Evolutionary conservation across 2,329 filamentous ascomycete species (phyloP).

Genomic region (Bipolaris sorokiniana): DNA sequence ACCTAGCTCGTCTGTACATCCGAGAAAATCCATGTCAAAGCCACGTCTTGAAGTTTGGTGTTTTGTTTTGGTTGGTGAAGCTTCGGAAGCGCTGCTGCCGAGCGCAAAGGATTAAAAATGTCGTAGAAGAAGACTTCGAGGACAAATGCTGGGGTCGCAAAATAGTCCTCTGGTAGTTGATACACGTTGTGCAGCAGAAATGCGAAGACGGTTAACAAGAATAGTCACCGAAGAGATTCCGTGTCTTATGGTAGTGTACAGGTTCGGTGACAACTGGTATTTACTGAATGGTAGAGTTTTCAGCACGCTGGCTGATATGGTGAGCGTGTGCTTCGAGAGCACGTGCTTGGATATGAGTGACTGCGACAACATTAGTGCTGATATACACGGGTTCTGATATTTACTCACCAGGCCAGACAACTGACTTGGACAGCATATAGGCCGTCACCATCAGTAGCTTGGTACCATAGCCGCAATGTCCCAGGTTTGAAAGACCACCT

Average conservation of each 20-base stretch:
- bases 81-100: not conserved
- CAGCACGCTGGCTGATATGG: conserved; percentile 67
- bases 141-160: not conserved
- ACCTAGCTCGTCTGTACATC: conserved; percentile 1
- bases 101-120: conserved; percentile 7
- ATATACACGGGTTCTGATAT: not conserved
- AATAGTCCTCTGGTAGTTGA: not conserved
- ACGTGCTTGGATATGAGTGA: conserved; percentile 72
- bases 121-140: conserved; percentile 7
- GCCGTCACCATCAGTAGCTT: conserved; percentile 85
- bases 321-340: conserved; percentile 69
- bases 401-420: conserved; percentile 85
- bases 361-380: conserved; percentile 50
- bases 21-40: not conserved
- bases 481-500: conserved; percentile 63
- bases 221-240: not conserved
- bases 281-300: conserved; percentile 51
- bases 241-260: conserved; percentile 27
- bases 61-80: not conserved
- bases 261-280: conserved; percentile 20
- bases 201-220: not conserved
- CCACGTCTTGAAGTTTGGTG: not conserved
- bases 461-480: conserved; percentile 74
- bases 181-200: not conserved
- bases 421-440: conserved; percentile 84